Base-by-base conservation (phyloP, 164 flowering plant genomes). In the Dillenia turbinata region DNA sequence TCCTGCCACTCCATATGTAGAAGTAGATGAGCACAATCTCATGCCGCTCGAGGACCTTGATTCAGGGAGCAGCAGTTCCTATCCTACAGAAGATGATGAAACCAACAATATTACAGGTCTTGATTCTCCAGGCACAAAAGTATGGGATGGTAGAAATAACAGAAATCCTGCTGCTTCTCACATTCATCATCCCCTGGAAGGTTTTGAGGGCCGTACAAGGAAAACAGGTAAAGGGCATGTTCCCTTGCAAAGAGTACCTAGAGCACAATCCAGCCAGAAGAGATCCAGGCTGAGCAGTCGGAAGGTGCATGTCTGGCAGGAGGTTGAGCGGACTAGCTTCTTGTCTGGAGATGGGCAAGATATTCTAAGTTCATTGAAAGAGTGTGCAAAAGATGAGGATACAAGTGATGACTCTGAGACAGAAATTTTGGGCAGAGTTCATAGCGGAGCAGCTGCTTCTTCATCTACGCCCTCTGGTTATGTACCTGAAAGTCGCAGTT, bases 141-240 rank as follows among this genome's bases (percentile, higher is more conserved):
- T 95, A 57, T 95, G 99, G 99, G 95, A 95, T 81, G 88, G 89
- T 65, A 88, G 69, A 74, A 91, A 70, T 69, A 90, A 80, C 52
- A 87, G 83, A 79, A 85, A 79, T 59, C 66, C 54, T 47, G 54
- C 81, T 33, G 78, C 76, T 59, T 75, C 89, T 62, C 81, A 65
- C 44, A 87, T 95, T 64, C 97, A 80, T 61, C 99, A 95, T 69
- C 99, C 99, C 16, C 97, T 95, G 64, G 98, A 95, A 78, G 82
- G 73, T 75, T 73, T 72, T 67, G 90, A 73, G 16, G 79, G 83
- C 49, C 75, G 65, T 57, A 68, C 49, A 8, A 85, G 74, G 68
- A 88, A 78, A 70, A 67, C 66, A 54, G 76, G 74, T 53, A 85
- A 81, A 75, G 81, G 77, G 54, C 76, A 66, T 62, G 43, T 59